A percentile compares a stretch with the other conserved stretches of the same genome.
These are phyloP conservation scores for Handroanthus guayacan DNA, from an alignment of 257 asterid species.

Conservation along the genomic window DNA sequence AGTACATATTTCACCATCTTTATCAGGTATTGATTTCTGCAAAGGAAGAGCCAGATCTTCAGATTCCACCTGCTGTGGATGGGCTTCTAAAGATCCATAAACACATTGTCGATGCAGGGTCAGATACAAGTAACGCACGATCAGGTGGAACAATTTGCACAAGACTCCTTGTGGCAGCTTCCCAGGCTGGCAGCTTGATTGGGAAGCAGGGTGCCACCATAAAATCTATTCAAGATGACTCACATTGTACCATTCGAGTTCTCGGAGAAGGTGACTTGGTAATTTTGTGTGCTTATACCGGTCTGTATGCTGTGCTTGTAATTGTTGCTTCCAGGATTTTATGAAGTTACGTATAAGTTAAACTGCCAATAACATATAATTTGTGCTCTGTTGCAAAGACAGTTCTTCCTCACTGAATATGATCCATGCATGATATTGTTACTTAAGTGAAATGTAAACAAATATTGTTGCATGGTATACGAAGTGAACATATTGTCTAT, in stretches of 20 bases:
- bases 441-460: too few relatives aligned
- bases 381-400: too few relatives aligned
- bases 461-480: too few relatives aligned
- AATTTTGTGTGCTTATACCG: not conserved
- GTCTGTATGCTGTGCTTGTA: conserved; percentile 16
- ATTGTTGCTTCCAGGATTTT: conserved; percentile 20
- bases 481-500: too few relatives aligned
- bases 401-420: too few relatives aligned
- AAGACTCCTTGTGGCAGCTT: conserved; percentile 87
- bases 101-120: conserved; percentile 65
- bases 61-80: conserved; percentile 84
- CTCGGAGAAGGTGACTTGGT: conserved; percentile 73
- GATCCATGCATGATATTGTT: too few relatives aligned
- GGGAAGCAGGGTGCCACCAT: conserved; percentile 98
- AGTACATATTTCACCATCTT: conserved; percentile 23
- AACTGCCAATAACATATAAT: not conserved
- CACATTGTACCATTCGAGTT: conserved; percentile 79
- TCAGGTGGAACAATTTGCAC: conserved; percentile 65
- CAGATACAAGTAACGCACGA: conserved; percentile 59
- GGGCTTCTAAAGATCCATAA: conserved; percentile 86
- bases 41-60: conserved; percentile 83
- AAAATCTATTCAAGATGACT: conserved; percentile 83
- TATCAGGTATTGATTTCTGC: conserved; percentile 85
- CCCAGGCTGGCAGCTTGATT: conserved; percentile 91
- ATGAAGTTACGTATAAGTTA: not conserved